Evolutionary conservation across 176 grass and related monocot species (phyloP).

Genomic region (Oryza coarctata): DNA sequence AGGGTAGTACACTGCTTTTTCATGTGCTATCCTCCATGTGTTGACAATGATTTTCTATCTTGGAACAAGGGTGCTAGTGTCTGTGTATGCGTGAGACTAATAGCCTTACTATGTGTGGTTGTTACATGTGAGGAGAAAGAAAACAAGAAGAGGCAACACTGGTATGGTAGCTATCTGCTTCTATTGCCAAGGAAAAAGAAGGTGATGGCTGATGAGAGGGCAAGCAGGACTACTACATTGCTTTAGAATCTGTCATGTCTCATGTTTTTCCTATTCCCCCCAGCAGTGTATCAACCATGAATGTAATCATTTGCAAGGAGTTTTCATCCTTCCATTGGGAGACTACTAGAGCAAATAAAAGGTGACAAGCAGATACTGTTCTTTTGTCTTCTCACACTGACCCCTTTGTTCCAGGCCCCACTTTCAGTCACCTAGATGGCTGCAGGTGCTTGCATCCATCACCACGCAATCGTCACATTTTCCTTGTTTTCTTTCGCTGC

Average conservation of each 20-base stretch:
- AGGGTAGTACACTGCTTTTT: conserved; percentile 29
- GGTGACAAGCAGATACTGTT: conserved; percentile 33
- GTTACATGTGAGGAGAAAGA: conserved; percentile 11
- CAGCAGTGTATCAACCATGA: conserved; percentile 34
- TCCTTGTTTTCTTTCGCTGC: not conserved
- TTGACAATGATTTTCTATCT: conserved; percentile 42
- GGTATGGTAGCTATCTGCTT: not conserved
- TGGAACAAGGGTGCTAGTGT: conserved; percentile 22
- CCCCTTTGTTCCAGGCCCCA: conserved; percentile 41
- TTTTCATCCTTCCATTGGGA: conserved; percentile 32
- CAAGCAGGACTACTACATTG: not conserved
- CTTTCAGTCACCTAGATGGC: conserved; percentile 36
- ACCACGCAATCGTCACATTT: conserved; percentile 25
- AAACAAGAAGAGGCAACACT: conserved; percentile 22
- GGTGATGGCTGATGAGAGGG: not conserved
- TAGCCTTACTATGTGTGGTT: not conserved
- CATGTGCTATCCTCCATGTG: conserved; percentile 48
- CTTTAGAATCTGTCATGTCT: conserved; percentile 56
- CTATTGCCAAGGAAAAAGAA: conserved; percentile 21
- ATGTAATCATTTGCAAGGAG: conserved; percentile 49
- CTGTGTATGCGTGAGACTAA: not conserved
- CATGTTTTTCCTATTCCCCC: conserved; percentile 43
- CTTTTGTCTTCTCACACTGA: conserved; percentile 51
- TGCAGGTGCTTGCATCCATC: conserved; percentile 43
- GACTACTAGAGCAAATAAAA: conserved; percentile 39